Base-by-base conservation (phyloP, 2,329 filamentous ascomycete species). In the Pyricularia pennisetigena region DNA sequence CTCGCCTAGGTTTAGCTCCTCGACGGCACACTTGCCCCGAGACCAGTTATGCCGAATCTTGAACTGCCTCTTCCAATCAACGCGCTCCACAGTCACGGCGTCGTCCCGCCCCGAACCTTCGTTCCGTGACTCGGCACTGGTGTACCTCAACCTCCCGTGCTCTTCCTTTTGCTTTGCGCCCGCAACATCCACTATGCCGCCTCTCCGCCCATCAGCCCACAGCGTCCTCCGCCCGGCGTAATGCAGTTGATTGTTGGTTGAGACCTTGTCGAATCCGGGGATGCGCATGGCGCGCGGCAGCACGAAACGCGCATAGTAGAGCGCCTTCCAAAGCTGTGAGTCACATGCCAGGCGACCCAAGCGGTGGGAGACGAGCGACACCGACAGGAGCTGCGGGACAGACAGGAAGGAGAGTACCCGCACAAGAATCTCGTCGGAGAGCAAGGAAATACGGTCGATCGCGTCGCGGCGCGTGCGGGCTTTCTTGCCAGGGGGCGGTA, bases 21-120 rank as follows among this genome's bases (percentile, higher is more conserved):
- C 88, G 14, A 97, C 87, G 54, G 87, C 90, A 74, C 93, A 97
- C 72, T 86, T 88, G 0, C 94, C 95, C 70, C 85, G 87, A 1
- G 91, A 86, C 95, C 95, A 98, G 79, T 98, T 98, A 76, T 97
- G 91, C 64, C 92, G 86, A 66, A 97, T 82, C 74, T 90, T 92
- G 78, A 96, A 98, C 74, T 95, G 91, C 70, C 86, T 85, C 80
- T 96, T 97, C 94, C 94, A 97, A 74, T 95, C 87, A 26, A 90
- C 82, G 8, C 86, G 74, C 72, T 84, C 64, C 84, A 80, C 67
- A 89, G 85, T 67, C 85, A 83, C 68, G 29, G 23, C 14, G 28
- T 12, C 29, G 41, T 87, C 62, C 67, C 71, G 67, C 24, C 68
- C 68, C 59, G 24, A 54, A 66, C 9, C 28, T 10, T 49, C 23